These are phyloP conservation scores for Penicillium polonicum DNA, from an alignment of 2,329 filamentous ascomycete species.

Conservation along the genomic window DNA sequence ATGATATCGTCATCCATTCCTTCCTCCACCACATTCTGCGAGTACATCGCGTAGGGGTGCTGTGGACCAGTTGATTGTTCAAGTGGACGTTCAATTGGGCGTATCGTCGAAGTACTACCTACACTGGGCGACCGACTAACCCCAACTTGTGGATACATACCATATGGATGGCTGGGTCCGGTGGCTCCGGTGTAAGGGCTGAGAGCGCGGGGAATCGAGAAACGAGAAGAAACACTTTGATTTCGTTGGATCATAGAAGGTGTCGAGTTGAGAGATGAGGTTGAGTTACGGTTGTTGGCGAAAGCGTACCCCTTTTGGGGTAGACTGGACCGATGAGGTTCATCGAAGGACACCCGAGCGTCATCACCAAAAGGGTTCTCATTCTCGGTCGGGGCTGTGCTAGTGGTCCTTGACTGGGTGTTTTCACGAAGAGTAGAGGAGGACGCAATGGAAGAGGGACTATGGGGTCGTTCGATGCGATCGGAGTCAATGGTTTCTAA, in stretches of 20 bases:
- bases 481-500: conserved; percentile 43
- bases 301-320: conserved; percentile 35
- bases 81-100: conserved; percentile 58
- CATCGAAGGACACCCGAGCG: conserved; percentile 34
- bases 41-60: conserved; percentile 84
- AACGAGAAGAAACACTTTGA: conserved; percentile 46
- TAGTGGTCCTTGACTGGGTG: conserved; percentile 26
- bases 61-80: conserved; percentile 65
- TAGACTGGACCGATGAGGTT: conserved; percentile 36
- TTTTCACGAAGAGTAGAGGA: conserved; percentile 34
- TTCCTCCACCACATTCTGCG: conserved; percentile 71
- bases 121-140: conserved; percentile 61
- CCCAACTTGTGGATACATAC: conserved; percentile 74
- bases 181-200: conserved; percentile 68
- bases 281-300: conserved; percentile 33
- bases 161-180: conserved; percentile 79
- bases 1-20: conserved; percentile 49
- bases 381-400: conserved; percentile 26
- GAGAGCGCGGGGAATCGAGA: conserved; percentile 50
- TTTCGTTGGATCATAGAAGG: conserved; percentile 41
- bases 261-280: conserved; percentile 31
- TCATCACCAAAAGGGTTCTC: conserved; percentile 40
- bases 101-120: conserved; percentile 68
- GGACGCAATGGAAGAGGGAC: conserved; percentile 35
- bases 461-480: conserved; percentile 32